Evolutionary conservation across 2,329 filamentous ascomycete genomes (phyloP).

Genomic region (Colletotrichum godetiae): DNA sequence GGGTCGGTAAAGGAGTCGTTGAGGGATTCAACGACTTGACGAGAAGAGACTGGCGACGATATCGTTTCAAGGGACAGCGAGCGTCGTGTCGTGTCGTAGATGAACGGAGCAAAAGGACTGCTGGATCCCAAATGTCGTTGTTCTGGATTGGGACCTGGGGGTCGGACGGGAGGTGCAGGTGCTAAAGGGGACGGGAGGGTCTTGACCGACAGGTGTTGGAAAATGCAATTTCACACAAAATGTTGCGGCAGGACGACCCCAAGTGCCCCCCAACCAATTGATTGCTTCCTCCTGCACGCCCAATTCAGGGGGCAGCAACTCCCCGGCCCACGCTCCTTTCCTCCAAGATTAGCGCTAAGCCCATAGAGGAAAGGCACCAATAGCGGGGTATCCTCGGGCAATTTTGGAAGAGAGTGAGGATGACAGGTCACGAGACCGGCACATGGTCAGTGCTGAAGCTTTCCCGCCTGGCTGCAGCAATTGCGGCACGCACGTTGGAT

Average conservation of each 20-base stretch:
- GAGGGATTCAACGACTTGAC: constrained; percentile 25
- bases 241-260: constrained; percentile 44
- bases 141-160: constrained; percentile 29
- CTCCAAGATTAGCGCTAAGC: constrained; percentile 28
- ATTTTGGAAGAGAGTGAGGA: constrained; percentile 15
- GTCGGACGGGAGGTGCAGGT: constrained; percentile 35
- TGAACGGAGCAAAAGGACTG: constrained; percentile 31
- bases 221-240: constrained; percentile 54
- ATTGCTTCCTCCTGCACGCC: constrained; percentile 28
- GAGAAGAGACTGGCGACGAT: constrained; percentile 16
- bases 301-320: constrained; percentile 39
- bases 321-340: constrained; percentile 35
- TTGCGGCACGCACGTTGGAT: background rate
- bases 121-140: constrained; percentile 35
- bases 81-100: constrained; percentile 29
- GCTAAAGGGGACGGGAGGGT: constrained; percentile 38
- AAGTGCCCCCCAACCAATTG: constrained; percentile 37
- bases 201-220: constrained; percentile 38
- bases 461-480: constrained; percentile 2
- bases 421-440: constrained; percentile 34
- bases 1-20: constrained; percentile 18
- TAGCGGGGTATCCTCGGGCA: constrained; percentile 32
- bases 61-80: constrained; percentile 27
- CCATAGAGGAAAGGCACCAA: background rate
- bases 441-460: constrained; percentile 28